Conservation (phyloP, 345 rosid species). For the Citrus medica region DNA sequence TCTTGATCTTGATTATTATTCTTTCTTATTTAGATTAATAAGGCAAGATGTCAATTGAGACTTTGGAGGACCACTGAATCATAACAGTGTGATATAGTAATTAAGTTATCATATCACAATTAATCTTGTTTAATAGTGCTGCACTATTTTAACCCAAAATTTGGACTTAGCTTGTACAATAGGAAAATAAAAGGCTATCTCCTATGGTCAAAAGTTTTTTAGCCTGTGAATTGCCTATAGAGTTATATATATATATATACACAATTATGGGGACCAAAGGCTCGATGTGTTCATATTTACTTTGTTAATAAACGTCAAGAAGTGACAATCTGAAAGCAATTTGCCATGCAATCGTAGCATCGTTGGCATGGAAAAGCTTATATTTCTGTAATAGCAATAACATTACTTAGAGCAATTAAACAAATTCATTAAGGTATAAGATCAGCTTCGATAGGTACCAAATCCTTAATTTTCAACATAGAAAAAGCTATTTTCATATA, state of each 20-base stretch:
- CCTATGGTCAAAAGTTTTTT: conserved; percentile 28
- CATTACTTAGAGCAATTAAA: neutral
- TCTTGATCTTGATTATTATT: neutral
- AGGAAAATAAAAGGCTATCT: conserved; percentile 42
- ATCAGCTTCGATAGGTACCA: conserved; percentile 11
- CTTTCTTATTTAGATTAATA: neutral
- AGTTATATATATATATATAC: neutral
- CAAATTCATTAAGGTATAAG: conserved; percentile 9
- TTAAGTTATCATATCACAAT: conserved; percentile 33
- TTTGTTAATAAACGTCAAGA: neutral
- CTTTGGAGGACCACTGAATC: conserved; percentile 53
- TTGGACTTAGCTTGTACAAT: conserved; percentile 22
- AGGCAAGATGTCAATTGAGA: neutral
- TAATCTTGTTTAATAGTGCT: neutral
- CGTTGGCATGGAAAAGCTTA: conserved; percentile 4
- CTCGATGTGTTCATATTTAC: neutral
- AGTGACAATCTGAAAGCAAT: conserved; percentile 14
- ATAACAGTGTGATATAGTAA: conserved; percentile 49
- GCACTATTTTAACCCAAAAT: conserved; percentile 3
- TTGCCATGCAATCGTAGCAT: conserved; percentile 9
- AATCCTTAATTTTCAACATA: neutral
- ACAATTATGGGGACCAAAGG: conserved; percentile 15
- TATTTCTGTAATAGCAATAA: neutral
- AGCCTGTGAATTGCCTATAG: conserved; percentile 26
- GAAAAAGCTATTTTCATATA: neutral